Base-by-base conservation (phyloP, 495 filamentous ascomycete species). In the Trichodelitschia bisporula region DNA sequence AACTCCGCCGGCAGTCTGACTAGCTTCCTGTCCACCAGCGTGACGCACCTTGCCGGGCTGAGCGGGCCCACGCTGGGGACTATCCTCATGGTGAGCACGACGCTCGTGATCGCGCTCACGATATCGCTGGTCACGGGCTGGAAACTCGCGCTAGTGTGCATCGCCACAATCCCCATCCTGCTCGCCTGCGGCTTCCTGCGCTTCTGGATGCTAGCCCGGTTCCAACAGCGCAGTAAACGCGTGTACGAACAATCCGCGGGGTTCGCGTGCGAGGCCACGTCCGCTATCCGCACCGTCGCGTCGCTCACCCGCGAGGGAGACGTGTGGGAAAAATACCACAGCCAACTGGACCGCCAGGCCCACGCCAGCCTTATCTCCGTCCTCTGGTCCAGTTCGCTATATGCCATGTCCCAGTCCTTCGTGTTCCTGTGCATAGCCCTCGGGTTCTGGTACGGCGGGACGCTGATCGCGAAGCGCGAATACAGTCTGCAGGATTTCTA, bases 391-490 rank as follows among this genome's bases (percentile, higher is more conserved):
- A 80, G 76, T 14, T 38, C 57, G 2, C 59, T 89, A 1, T 93
- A 89, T 41, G 78, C 77, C 2, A 51, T 66, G 12, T 76, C 79
- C 29, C 80, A 92, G 47, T 65, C 67, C 3, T 54, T 86, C 26
- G 64, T 71, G 43, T 84, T 90, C 57, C 60, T 80, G 27, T 77
- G 69, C 40, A 65, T 78, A 28, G 83, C 77, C 5, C 66, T 93
- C n/a, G 80, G 72, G 1, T 92, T 91, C 54, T 91, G 79, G 79
- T 91, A 86, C 41, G 83, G 83, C 29, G 82, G 80, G 18, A 70
- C 61, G 2, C 58, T 86, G 23, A 72, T 92, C 25, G 64, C 61
- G n/a, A 59, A 59, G 19, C 38, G 47, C 18, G 72, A 90, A 47
- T 68, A 68, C 38, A 78, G 53, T 33, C 61, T 77, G 44, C 71